phyloP scores from a whole-genome alignment of 805 yeast genomes.

The Monosporozyma servazzii region DNA sequence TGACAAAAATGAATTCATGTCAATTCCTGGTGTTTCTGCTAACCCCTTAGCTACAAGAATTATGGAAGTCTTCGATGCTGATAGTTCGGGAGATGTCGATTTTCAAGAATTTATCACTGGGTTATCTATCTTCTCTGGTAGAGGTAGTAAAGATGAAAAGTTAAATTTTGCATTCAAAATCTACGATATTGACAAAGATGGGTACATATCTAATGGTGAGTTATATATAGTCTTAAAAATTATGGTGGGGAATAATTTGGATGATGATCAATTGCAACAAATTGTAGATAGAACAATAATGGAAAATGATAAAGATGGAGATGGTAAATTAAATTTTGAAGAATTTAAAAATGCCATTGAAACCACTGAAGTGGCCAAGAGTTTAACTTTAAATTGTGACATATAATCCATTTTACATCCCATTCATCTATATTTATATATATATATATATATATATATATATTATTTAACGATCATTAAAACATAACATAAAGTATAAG shows the following conservation, averaged over 20 bases:
- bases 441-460: neutral
- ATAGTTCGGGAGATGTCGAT: conserved; percentile 87
- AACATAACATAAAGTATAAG: neutral
- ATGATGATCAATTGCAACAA: conserved; percentile 84
- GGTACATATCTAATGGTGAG: conserved; percentile 92
- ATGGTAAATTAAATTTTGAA: conserved; percentile 73
- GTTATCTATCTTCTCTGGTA: conserved; percentile 77
- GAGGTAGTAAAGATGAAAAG: conserved; percentile 73
- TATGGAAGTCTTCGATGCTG: conserved; percentile 90
- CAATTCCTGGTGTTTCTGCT: conserved; percentile 84
- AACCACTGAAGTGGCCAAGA: conserved; percentile 47
- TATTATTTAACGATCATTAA: neutral
- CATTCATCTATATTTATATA: neutral
- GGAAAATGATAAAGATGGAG: conserved; percentile 86
- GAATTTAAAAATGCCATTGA: conserved; percentile 69
- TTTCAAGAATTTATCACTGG: conserved; percentile 90
- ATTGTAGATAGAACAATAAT: conserved; percentile 93
- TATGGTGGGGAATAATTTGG: conserved; percentile 92
- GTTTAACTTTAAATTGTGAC: conserved; percentile 43
- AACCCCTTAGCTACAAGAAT: conserved; percentile 86
- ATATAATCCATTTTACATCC: conserved; percentile 10
- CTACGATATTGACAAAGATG: conserved; percentile 93
- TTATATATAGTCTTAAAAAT: conserved; percentile 81
- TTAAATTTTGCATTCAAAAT: conserved; percentile 83
- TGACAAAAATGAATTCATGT: conserved; percentile 80